Conservation (phyloP, 2,329 filamentous ascomycete species). For the Clarireedia sp. region DNA sequence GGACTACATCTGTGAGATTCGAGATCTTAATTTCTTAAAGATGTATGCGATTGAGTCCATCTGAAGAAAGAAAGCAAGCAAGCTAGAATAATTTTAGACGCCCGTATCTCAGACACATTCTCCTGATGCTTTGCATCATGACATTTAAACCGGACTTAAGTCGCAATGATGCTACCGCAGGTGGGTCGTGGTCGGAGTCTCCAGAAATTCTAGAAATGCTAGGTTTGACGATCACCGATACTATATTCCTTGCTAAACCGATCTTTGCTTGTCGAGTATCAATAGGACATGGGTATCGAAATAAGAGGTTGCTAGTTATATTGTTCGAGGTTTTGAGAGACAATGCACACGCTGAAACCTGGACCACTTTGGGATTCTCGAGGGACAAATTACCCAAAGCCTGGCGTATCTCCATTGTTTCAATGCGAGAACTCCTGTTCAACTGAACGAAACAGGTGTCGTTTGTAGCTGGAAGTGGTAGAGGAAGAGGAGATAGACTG, state of each 20-base stretch:
- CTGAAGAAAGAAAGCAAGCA: no score
- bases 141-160: no score
- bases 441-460: neutral
- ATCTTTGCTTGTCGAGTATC: neutral
- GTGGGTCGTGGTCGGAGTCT: neutral
- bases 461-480: neutral
- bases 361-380: neutral
- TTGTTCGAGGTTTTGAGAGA: neutral
- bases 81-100: no score
- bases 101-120: neutral
- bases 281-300: neutral
- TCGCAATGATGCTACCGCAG: no score
- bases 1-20: no score
- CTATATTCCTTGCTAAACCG: neutral
- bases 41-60: no score
- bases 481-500: no score
- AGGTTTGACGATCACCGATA: neutral
- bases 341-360: neutral
- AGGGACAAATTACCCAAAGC: neutral
- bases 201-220: neutral
- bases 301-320: neutral
- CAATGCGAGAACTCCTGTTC: neutral
- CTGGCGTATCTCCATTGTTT: neutral
- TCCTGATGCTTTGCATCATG: neutral
- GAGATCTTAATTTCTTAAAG: no score